Conservation (phyloP, 148 eudicot species). For the Nepenthes gracilis region DNA sequence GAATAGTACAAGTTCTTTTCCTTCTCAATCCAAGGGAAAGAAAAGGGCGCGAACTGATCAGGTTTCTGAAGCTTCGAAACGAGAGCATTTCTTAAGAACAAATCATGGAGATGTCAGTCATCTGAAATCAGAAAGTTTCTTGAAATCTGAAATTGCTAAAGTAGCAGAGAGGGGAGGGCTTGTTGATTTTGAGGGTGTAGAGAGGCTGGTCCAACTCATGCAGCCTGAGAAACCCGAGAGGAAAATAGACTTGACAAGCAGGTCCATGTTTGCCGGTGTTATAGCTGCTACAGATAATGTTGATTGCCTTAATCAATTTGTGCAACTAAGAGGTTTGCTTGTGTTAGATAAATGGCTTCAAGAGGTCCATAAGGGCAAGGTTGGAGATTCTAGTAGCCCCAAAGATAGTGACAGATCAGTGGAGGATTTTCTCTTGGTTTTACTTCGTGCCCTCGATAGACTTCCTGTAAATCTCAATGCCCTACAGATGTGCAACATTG, state of each 20-base stretch:
- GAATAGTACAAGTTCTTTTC: conserved; percentile 29
- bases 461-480: conserved; percentile 90
- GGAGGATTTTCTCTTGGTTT: conserved; percentile 76
- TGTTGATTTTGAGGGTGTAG: conserved; percentile 60
- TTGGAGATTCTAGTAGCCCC: conserved; percentile 43
- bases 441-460: conserved; percentile 82
- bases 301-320: conserved; percentile 76
- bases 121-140: conserved; percentile 28
- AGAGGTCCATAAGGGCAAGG: conserved; percentile 73
- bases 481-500: conserved; percentile 74
- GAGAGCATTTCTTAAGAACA: conserved; percentile 41
- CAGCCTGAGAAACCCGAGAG: conserved; percentile 52
- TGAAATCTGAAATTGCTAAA: conserved; percentile 64
- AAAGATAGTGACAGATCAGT: conserved; percentile 63
- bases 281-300: conserved; percentile 69
- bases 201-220: conserved; percentile 77
- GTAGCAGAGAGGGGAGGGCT: conserved; percentile 71
- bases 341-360: conserved; percentile 90
- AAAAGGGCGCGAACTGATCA: conserved; percentile 75
- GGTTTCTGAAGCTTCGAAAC: conserved; percentile 46
- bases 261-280: conserved; percentile 60
- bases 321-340: conserved; percentile 73
- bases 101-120: conserved; percentile 46
- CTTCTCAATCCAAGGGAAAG: conserved; percentile 68
- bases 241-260: conserved; percentile 44